These are phyloP conservation scores for Chamaecyparis obtusa DNA, from an alignment of 75 land plant genomes.

Conservation along the genomic window DNA sequence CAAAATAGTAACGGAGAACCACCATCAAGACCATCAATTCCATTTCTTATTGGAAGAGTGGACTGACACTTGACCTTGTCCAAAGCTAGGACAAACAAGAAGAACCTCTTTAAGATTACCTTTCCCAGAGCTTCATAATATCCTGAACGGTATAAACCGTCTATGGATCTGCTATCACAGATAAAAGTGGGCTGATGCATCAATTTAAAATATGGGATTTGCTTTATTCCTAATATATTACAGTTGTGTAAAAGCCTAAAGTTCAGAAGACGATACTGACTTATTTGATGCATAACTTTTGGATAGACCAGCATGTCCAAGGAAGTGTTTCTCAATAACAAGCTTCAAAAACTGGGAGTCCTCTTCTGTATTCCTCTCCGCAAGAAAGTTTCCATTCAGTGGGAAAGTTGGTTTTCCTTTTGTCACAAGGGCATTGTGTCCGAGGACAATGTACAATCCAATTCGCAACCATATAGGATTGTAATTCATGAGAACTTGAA, in stretches of 20 bases:
- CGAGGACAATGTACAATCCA: constrained; percentile 73
- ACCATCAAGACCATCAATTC: constrained; percentile 92
- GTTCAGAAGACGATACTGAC: constrained; percentile 18
- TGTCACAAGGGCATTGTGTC: constrained; percentile 48
- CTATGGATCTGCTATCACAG: constrained; percentile 25
- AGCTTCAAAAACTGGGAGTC: constrained; percentile 55
- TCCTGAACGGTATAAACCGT: constrained; percentile 62
- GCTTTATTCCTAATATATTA: neutral
- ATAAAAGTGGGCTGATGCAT: neutral
- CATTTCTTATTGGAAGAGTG: constrained; percentile 52
- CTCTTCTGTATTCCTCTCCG: constrained; percentile 20
- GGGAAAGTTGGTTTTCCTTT: constrained; percentile 11
- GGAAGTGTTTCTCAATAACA: constrained; percentile 69
- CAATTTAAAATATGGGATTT: neutral
- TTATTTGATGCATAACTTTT: constrained; percentile 74
- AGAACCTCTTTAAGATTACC: constrained; percentile 70
- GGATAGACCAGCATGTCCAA: constrained; percentile 70
- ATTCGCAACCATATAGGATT: constrained; percentile 73
- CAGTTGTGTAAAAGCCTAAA: neutral
- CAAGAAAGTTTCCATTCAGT: neutral
- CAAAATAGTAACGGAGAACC: constrained; percentile 79
- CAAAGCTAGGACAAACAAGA: constrained; percentile 71
- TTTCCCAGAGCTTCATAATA: constrained; percentile 73
- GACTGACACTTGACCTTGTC: constrained; percentile 68
- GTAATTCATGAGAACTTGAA: constrained; percentile 59